Base-by-base conservation (phyloP, 1,139 yeast species). In the Blastobotrys malaysiensis region DNA sequence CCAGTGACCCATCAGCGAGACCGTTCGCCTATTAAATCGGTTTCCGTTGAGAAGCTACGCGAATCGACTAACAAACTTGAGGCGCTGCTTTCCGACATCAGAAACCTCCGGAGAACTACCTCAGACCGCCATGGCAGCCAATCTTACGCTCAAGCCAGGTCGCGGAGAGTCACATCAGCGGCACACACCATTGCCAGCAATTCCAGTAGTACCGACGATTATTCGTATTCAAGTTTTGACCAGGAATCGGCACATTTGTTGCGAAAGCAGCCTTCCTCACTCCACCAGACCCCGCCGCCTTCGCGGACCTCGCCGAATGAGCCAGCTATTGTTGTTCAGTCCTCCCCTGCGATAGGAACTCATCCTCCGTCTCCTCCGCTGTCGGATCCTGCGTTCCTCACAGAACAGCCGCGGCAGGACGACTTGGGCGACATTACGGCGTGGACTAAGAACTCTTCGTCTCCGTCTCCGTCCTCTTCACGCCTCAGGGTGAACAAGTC, bases 41-140 rank as follows among this genome's bases (percentile, higher is more conserved):
- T 52, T 4, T 44, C 52, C 11, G 31, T 52, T 26, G 36, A 44
- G 39, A 58, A 57, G 52, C 62, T 63, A 2, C 55, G 63, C 21
- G 63, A 61, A 48, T 57, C 62, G 9, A 62, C 67, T 18, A 53
- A 59, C 47, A 59, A 63, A 21, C 52, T 64, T 54, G 60, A 60
- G 49, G 47, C 57, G 2, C 56, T 64, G 44, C 56, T 65, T 27
- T 24, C 58, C 7, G 63, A 64, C 43, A 56, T 65, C 55, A 52
- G 55, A 54, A 24, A 52, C 43, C 47, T 27, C 49, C 22, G 45
- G 44, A 36, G 46, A 45, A 9, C 48, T 43, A 45, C 27, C 21
- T 43, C 26, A 50, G 45, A 45, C 24, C 22, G 27, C 43, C 43
- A 24, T 45, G 19, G 43, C 5, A 45, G 18, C 31, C 24, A 45